Base-by-base conservation (phyloP, 441 rosid species). In the Biscutella laevigata region DNA sequence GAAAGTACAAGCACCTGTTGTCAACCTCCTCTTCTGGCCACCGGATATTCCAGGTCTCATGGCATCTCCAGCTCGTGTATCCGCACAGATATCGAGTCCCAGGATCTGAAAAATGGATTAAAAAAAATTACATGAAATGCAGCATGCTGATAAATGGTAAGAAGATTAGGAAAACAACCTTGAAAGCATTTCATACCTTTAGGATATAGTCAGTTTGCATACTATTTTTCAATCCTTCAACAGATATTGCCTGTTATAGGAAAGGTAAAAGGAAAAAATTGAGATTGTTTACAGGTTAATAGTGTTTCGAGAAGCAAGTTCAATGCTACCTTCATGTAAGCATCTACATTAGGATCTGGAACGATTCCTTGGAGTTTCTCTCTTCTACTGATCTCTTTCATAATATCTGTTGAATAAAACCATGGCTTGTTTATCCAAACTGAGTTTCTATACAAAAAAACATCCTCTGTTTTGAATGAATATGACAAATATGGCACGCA, bases 201-300 rank as follows among this genome's bases (percentile, higher is more conserved):
- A 84, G 28, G 56, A 84, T 73, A 61, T 84, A 84, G 58, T 84
- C 96, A 49, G 94, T 87, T 68, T 80, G 94, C 44, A 87, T 69
- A 51, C 41, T 77, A 41, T 62, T 70, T 61, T 74, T 59, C 38
- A 68, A 57, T 52, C 85, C 95, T 61, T 66, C 73, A 11, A 81
- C 61, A 9, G 92, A 78, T 49, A 72, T 76, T 51, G 87, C 92
- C 89, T 86, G 80, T 33, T 8, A 64, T 12, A 37, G 48, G 33
- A 50, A 26, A 26, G 27, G 10, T n/a, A 3, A 17, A 40, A 17
- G 3, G 1, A 7, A 15, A 0, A 30, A 7, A 15, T 4, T 33
- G 28, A 51, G 26, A 15, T 22, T 60, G 2, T 27, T 38, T 30
- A 40, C 6, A 33, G 14, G 16, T 21, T 10, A 9, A 15, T 10